These are phyloP conservation scores for Solanum hybrid DNA, from an alignment of 305 asterid species.

Conservation along the genomic window DNA sequence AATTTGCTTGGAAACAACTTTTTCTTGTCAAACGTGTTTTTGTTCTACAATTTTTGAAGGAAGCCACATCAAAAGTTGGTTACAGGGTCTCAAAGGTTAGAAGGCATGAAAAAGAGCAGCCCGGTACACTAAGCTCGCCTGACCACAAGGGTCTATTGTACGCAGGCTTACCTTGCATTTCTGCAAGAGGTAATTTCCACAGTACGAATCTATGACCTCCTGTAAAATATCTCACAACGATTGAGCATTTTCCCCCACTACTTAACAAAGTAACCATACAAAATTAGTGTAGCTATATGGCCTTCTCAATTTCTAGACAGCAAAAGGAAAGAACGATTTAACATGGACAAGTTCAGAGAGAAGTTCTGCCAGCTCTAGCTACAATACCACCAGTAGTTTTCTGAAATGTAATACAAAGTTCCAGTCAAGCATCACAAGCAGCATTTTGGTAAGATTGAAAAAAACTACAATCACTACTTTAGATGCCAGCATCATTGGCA, in stretches of 20 bases:
- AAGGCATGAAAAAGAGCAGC: not conserved
- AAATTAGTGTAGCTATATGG: not conserved
- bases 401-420: not conserved
- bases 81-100: not conserved
- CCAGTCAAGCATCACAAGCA: not conserved
- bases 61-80: not conserved
- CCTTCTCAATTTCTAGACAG: not conserved
- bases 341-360: not conserved
- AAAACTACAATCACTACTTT: not conserved
- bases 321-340: not conserved
- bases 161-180: not conserved
- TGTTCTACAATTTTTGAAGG: not conserved
- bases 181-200: not conserved
- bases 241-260: not conserved
- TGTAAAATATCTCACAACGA: not conserved
- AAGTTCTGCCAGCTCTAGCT: not conserved
- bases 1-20: not conserved
- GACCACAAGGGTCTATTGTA: not conserved
- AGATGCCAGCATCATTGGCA: not conserved
- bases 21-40: not conserved
- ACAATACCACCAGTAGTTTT: not conserved
- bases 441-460: not conserved
- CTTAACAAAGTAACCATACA: not conserved
- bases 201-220: not conserved
- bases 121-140: not conserved